A percentile compares a stretch with the other conserved stretches of the same genome.
Conservation (phyloP, 306 rosid species). For the Mimosa pudica region DNA sequence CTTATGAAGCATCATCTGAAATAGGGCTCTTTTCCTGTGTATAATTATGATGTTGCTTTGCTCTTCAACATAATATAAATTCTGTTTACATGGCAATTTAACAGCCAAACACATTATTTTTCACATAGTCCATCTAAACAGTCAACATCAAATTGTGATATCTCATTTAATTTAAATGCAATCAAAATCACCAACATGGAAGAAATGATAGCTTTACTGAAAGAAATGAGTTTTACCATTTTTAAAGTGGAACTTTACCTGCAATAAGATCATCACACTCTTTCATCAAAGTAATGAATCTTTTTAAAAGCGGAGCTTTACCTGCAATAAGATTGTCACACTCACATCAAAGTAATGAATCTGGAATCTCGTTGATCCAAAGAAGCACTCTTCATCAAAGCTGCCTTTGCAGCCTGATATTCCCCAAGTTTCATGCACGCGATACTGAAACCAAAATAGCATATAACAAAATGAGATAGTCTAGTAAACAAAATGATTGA, state of each 20-base stretch:
- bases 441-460: conserved; percentile 46
- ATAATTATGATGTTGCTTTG: conserved; percentile 39
- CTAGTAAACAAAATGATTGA: neutral
- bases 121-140: conserved; percentile 6
- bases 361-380: conserved; percentile 49
- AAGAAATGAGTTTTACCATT: conserved; percentile 18
- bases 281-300: conserved; percentile 57
- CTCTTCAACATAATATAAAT: conserved; percentile 39
- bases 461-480: conserved; percentile 3
- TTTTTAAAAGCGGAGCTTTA: neutral
- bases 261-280: conserved; percentile 72
- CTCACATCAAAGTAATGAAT: no score
- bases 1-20: conserved; percentile 30
- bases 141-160: conserved; percentile 7
- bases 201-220: neutral
- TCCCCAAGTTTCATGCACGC: conserved; percentile 91
- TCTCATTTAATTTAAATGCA: conserved; percentile 9
- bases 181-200: conserved; percentile 1
- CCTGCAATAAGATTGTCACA: no score
- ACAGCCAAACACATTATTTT: neutral
- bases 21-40: conserved; percentile 33
- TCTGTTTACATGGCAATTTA: conserved; percentile 15
- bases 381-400: conserved; percentile 70
- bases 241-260: conserved; percentile 46
- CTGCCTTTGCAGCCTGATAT: conserved; percentile 82